Percentiles rank a stretch among this genome's conserved stretches.
phyloP scores from a whole-genome alignment of 2,329 filamentous ascomycete species.

The Phialocephala sp. region DNA sequence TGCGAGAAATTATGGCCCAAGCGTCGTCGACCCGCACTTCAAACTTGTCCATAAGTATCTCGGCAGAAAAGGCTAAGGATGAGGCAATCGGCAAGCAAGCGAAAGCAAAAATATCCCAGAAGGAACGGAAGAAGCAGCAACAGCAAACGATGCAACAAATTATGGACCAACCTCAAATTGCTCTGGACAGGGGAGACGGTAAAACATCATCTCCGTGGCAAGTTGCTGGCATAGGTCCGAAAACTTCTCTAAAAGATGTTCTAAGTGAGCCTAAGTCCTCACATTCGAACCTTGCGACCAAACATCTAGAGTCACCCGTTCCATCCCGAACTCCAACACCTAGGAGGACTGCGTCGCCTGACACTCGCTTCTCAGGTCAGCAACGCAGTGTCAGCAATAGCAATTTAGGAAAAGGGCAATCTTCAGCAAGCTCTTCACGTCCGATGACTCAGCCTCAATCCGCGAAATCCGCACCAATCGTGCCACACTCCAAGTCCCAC shows the following conservation, averaged over 20 bases:
- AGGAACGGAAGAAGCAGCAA: constrained; percentile 85
- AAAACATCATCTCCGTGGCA: constrained; percentile 69
- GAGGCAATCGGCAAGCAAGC: constrained; percentile 45
- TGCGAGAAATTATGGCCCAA: constrained; percentile 87
- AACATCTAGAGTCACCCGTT: constrained; percentile 23
- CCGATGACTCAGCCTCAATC: constrained; percentile 30
- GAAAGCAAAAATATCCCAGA: constrained; percentile 78
- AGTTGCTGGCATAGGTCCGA: constrained; percentile 54
- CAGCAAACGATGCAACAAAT: constrained; percentile 56
- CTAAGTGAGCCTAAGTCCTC: constrained; percentile 46
- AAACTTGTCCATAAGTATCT: constrained; percentile 58
- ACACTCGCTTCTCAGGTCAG: constrained; percentile 68
- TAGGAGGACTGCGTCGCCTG: constrained; percentile 61
- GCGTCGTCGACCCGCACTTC: constrained; percentile 56
- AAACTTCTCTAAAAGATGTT: constrained; percentile 57
- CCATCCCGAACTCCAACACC: constrained; percentile 46
- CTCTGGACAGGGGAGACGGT: constrained; percentile 53
- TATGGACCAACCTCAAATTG: constrained; percentile 45
- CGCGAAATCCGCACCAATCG: constrained; percentile 46
- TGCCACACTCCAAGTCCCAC: constrained; percentile 67
- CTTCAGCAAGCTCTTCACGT: constrained; percentile 26
- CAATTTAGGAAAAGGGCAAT: constrained; percentile 26
- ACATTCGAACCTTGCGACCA: constrained; percentile 39
- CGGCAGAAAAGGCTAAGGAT: constrained; percentile 51
- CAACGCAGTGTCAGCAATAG: constrained; percentile 30